A percentile compares a stretch with the other conserved stretches of the same genome.
Conservation (phyloP, 2,329 filamentous ascomycete genomes). For the Helminthosporium solani region DNA sequence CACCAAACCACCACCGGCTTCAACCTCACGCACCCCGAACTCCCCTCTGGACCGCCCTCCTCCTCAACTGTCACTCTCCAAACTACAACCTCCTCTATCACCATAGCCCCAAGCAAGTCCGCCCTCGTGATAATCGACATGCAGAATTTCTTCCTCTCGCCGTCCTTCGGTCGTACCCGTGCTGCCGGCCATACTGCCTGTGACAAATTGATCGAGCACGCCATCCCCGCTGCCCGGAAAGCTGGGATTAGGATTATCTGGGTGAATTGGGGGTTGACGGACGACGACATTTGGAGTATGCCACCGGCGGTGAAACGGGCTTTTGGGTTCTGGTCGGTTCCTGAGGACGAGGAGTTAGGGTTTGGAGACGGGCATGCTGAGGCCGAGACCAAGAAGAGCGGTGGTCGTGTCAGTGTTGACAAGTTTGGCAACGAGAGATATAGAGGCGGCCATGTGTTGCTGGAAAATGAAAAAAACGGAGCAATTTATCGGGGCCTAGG, state of each 20-base stretch:
- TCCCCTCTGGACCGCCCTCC: conserved; percentile 24
- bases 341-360: conserved; percentile 16
- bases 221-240: conserved; percentile 43
- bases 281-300: conserved; percentile 39
- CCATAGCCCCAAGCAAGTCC: conserved; percentile 39
- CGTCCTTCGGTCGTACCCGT: conserved; percentile 21
- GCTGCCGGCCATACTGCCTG: conserved; percentile 29
- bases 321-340: conserved; percentile 35
- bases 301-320: conserved; percentile 43
- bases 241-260: conserved; percentile 43
- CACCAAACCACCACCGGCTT: conserved; percentile 47
- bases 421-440: conserved; percentile 27
- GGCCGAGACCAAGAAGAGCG: too few relatives aligned
- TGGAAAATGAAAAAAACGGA: conserved; percentile 13
- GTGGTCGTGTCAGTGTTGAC: conserved; percentile 28
- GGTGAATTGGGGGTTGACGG: conserved; percentile 47
- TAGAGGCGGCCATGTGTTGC: conserved; percentile 11
- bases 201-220: conserved; percentile 32
- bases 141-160: conserved; percentile 47
- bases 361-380: too few relatives aligned
- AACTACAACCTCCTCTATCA: conserved; percentile 30
- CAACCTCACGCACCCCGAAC: conserved; percentile 48
- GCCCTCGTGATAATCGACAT: conserved; percentile 47
- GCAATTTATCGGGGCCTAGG: conserved; percentile 39
- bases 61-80: conserved; percentile 17